These are phyloP conservation scores for Phytophthora megakarya DNA, from an alignment of 352 stramenopile genomes.

Conservation along the genomic window DNA sequence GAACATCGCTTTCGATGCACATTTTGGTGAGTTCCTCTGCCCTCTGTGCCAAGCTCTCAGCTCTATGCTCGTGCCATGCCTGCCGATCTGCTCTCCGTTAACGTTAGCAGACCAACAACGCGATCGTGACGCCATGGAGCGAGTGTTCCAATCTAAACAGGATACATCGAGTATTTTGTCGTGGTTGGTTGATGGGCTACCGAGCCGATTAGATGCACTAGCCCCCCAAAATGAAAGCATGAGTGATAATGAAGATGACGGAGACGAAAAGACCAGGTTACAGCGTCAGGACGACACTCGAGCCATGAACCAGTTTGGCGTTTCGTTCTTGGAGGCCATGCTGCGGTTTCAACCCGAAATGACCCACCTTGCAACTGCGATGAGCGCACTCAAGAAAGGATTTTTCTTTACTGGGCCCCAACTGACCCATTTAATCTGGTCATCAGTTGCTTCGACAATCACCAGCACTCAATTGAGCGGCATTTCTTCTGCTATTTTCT, in stretches of 20 bases:
- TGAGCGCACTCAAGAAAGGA: constrained; percentile 67
- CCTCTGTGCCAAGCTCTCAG: constrained; percentile 91
- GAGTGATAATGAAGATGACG: constrained; percentile 33
- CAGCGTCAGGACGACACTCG: constrained; percentile 51
- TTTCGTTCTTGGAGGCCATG: constrained; percentile 70
- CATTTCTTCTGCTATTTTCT: constrained; percentile 72
- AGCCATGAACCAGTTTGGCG: constrained; percentile 79
- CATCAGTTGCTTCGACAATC: constrained; percentile 64
- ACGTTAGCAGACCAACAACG: constrained; percentile 61
- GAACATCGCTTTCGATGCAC: constrained; percentile 86
- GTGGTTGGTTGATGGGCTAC: constrained; percentile 63
- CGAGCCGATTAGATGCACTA: constrained; percentile 47
- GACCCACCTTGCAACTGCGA: constrained; percentile 52
- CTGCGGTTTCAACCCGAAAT: constrained; percentile 73
- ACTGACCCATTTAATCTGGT: constrained; percentile 80
- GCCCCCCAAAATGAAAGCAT: constrained; percentile 43
- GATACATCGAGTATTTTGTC: constrained; percentile 66
- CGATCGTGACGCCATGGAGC: constrained; percentile 69
- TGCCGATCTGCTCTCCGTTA: constrained; percentile 60
- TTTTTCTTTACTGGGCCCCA: constrained; percentile 75
- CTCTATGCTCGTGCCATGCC: constrained; percentile 89
- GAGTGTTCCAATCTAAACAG: constrained; percentile 76
- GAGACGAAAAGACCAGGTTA: constrained; percentile 19
- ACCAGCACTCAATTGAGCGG: constrained; percentile 69
- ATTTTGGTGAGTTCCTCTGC: constrained; percentile 90